Percentiles rank a stretch among this genome's conserved stretches.
Evolutionary conservation across 2,329 filamentous ascomycete species (phyloP).

Genomic region (Calonectria henricotiae): DNA sequence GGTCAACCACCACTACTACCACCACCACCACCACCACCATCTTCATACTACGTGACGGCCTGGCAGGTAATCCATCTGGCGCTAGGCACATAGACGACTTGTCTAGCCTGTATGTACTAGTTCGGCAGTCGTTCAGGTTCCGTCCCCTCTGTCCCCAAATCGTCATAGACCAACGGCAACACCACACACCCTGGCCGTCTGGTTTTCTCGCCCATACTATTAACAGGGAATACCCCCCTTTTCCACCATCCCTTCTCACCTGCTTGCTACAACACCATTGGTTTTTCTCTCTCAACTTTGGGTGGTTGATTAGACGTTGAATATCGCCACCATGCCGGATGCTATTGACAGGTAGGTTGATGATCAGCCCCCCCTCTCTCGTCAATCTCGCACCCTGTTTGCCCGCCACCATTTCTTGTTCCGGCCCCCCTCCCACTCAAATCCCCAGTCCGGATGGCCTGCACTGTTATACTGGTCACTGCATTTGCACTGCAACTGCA

Average conservation of each 20-base stretch:
- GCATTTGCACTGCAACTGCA: neutral
- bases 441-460: conserved; percentile 11
- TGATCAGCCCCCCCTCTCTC: conserved; percentile 13
- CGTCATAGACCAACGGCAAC: conserved; percentile 7
- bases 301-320: conserved; percentile 11
- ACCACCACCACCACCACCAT: neutral
- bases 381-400: conserved; percentile 7
- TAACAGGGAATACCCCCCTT: conserved; percentile 17
- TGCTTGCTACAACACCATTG: neutral
- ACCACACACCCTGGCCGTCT: conserved; percentile 14
- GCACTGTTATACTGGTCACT: neutral
- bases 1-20: too few relatives aligned
- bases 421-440: conserved; percentile 9
- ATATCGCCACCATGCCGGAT: conserved; percentile 49
- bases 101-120: conserved; percentile 1
- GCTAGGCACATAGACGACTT: neutral
- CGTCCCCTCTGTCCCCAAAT: neutral
- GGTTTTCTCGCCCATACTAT: conserved; percentile 20
- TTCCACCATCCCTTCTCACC: conserved; percentile 15
- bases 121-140: conserved; percentile 4
- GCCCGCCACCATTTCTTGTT: conserved; percentile 14
- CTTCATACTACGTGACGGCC: neutral
- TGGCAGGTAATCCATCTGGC: neutral
- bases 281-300: neutral
- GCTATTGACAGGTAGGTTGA: conserved; percentile 49